phyloP scores from a whole-genome alignment of 2,329 filamentous ascomycete species.

The Epichloe uncinata region DNA sequence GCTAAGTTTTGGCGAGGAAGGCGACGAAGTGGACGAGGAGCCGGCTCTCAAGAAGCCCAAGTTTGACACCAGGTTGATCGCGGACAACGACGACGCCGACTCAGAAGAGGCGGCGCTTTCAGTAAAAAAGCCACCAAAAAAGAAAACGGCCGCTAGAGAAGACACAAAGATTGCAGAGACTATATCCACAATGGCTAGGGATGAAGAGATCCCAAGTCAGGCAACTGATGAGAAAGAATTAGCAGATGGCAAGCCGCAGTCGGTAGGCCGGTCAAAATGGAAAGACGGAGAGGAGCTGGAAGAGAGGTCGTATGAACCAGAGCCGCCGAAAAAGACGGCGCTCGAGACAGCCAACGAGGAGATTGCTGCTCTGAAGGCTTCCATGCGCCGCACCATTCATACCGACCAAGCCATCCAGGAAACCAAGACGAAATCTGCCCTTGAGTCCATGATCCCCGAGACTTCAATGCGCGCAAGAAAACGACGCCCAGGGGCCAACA shows the following conservation, averaged over 20 bases:
- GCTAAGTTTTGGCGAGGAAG: conserved; percentile 65
- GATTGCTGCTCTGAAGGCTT: conserved; percentile 67
- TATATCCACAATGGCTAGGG: not conserved
- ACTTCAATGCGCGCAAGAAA: conserved; percentile 60
- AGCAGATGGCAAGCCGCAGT: not conserved
- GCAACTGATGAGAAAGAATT: not conserved
- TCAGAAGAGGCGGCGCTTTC: conserved; percentile 14
- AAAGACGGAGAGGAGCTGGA: conserved; percentile 8
- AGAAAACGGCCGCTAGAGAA: conserved; percentile 18
- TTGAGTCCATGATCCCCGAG: conserved; percentile 63
- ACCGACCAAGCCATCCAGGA: conserved; percentile 34
- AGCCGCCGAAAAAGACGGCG: conserved; percentile 31
- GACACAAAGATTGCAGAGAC: conserved; percentile 15
- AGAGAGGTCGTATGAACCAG: conserved; percentile 14
- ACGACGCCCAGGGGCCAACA: conserved; percentile 44
- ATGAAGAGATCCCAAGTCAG: conserved; percentile 6
- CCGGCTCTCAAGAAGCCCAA: conserved; percentile 62
- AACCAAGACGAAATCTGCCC: conserved; percentile 46
- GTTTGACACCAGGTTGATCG: conserved; percentile 64
- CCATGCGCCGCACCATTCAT: conserved; percentile 56
- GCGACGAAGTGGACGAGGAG: conserved; percentile 34
- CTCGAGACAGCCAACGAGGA: conserved; percentile 66
- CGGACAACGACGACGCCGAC: conserved; percentile 30
- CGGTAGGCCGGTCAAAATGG: not conserved
- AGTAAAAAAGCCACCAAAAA: conserved; percentile 13